Conservation (phyloP, 2,329 filamentous ascomycete species). For the Bipolaris zeicola region DNA sequence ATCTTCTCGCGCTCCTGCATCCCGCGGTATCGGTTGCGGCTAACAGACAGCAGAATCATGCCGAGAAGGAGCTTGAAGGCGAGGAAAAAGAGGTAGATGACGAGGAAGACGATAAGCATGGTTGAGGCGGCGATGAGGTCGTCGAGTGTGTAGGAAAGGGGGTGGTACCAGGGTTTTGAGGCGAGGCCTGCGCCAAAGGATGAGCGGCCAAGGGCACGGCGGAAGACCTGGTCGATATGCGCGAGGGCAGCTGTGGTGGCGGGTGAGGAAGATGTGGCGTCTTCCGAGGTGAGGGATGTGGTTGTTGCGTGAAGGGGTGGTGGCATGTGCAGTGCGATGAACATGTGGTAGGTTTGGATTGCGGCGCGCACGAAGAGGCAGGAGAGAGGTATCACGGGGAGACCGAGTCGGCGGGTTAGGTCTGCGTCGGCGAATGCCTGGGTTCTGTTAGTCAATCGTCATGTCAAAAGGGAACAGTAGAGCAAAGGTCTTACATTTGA, state of each 20-base stretch:
- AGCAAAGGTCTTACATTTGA: conserved; percentile 68
- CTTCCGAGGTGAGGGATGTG: conserved; percentile 65
- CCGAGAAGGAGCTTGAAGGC: conserved; percentile 83
- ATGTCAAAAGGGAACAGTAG: not conserved
- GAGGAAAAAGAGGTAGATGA: conserved; percentile 82
- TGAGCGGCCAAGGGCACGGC: conserved; percentile 75
- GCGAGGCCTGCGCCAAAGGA: conserved; percentile 59
- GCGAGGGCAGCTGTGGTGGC: conserved; percentile 78
- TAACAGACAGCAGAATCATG: conserved; percentile 81
- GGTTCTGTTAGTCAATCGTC: conserved; percentile 10
- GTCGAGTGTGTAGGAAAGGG: conserved; percentile 65
- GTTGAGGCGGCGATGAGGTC: conserved; percentile 76
- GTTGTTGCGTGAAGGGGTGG: conserved; percentile 71
- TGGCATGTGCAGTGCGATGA: conserved; percentile 84
- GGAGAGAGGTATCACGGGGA: conserved; percentile 89
- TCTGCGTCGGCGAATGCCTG: conserved; percentile 90
- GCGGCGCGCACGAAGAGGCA: conserved; percentile 95
- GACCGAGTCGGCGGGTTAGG: conserved; percentile 82
- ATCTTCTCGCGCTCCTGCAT: conserved; percentile 74
- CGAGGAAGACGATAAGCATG: conserved; percentile 85
- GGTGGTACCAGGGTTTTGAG: conserved; percentile 40
- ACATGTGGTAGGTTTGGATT: conserved; percentile 98
- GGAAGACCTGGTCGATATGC: conserved; percentile 77
- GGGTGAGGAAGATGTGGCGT: conserved; percentile 62
- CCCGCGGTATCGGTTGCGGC: conserved; percentile 75